These are phyloP conservation scores for Malus sylvestris DNA, from an alignment of 306 rosid species.

Conservation along the genomic window DNA sequence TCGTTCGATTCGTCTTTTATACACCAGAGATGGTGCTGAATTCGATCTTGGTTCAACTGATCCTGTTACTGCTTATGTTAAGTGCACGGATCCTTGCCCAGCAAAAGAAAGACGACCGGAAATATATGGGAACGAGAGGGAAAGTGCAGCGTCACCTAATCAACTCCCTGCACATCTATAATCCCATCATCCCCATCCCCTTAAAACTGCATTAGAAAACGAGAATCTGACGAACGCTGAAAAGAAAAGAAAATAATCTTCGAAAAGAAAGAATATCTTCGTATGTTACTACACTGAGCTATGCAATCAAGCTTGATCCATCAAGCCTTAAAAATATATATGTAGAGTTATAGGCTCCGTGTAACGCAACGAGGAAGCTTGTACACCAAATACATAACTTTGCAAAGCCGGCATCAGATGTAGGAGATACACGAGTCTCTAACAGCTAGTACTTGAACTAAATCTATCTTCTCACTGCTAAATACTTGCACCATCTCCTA, in stretches of 20 bases:
- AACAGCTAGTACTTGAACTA: not conserved
- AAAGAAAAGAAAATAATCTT: not conserved
- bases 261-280: too few species aligned
- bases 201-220: slow-evolving; percentile 40
- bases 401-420: not conserved
- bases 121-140: too few species aligned
- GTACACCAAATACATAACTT: not conserved
- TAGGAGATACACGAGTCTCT: not conserved
- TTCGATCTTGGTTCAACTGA: not conserved
- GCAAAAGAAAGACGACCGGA: too few species aligned
- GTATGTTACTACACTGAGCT: too few species aligned
- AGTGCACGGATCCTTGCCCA: too few species aligned
- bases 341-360: too few species aligned
- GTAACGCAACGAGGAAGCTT: too few species aligned
- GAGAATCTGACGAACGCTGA: slow-evolving; percentile 17
- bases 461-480: not conserved
- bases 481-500: slow-evolving; percentile 27
- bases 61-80: too few species aligned
- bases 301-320: too few species aligned
- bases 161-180: slow-evolving; percentile 51
- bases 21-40: not conserved
- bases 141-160: slow-evolving; percentile 12
- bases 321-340: too few species aligned
- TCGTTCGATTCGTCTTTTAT: not conserved
- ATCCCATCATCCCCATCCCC: slow-evolving; percentile 49